A percentile compares a stretch with the other conserved stretches of the same genome.
These are phyloP conservation scores for Parachlorella kessleri DNA, from an alignment of 139 green algal genomes.

Conservation along the genomic window DNA sequence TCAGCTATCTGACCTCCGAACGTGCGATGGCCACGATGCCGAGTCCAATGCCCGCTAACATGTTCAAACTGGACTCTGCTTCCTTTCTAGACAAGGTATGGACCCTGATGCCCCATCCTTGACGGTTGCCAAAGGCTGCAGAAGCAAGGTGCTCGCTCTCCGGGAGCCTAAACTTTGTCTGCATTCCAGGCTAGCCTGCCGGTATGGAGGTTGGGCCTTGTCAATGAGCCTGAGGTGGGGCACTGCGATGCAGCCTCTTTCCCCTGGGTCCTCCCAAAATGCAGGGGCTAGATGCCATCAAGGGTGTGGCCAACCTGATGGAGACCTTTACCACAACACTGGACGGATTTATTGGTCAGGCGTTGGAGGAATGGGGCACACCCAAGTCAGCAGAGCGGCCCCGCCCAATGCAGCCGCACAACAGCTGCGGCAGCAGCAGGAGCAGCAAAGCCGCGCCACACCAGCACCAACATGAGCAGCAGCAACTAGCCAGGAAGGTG, in stretches of 20 bases:
- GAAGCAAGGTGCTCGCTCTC: too few relatives aligned
- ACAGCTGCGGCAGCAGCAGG: neutral
- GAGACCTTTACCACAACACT: constrained; percentile 44
- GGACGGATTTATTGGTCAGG: constrained; percentile 44
- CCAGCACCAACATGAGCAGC: too few relatives aligned
- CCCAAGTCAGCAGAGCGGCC: neutral
- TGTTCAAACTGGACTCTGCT: constrained; percentile 13
- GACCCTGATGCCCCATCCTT: too few relatives aligned
- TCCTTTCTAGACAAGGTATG: constrained; percentile 39
- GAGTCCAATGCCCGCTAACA: neutral
- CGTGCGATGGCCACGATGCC: neutral
- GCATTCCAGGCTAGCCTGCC: too few relatives aligned
- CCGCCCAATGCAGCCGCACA: neutral
- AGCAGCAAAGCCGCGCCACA: neutral
- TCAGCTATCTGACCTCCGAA: constrained; percentile 17
- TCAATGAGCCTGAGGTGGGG: too few relatives aligned
- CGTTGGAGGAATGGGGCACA: constrained; percentile 41
- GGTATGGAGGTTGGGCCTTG: too few relatives aligned
- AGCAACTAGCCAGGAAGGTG: too few relatives aligned
- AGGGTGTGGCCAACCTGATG: constrained; percentile 36
- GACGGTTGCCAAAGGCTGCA: too few relatives aligned
- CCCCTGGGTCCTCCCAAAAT: too few relatives aligned
- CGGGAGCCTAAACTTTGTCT: too few relatives aligned
- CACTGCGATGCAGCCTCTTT: too few relatives aligned
- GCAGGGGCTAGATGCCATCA: constrained; percentile 32